Base-by-base conservation (phyloP, 805 yeast species). In the Maudiozyma barnettii region DNA sequence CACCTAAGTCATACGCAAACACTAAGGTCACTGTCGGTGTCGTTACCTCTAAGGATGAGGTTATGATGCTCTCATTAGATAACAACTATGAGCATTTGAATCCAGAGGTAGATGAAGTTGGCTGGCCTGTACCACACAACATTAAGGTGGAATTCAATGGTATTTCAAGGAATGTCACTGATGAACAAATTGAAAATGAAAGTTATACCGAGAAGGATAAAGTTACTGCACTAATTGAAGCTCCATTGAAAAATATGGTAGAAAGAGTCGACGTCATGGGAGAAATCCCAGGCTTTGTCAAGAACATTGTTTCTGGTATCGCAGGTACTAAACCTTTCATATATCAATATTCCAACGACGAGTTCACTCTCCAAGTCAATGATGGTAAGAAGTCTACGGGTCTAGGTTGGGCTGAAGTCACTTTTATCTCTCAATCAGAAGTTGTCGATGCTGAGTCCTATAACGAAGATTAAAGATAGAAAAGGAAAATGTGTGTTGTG, bases 261-360 rank as follows among this genome's bases (percentile, higher is more conserved):
- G 97, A 88, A 70, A 81, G 98, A 63, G 90, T 93, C 49, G 99
- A 93, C 68, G 98, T 93, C 50, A 89, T 93, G 97, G 86, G 89
- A 45, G 98, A 93, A 69, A 82, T 93, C 49, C 99, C 99, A 23
- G 82, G 79, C 53, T 89, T 93, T 67, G 95, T 93, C 55, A 93
- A 91, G 70, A 84, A 82, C 58, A 84, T 93, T 49, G 98, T 87
- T 41, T 80, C 90, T 52, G 96, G 95, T 49, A 95, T 91, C 46
- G 93, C 93, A 14, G 99, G 98, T 44, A 82, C 98, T 23, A 86
- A 84, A 64, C 99, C 99, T n/a, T 91, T 78, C 71, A 91, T 93
- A 59, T 93, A 90, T 69, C 98, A 93, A 71, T 93, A 79, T 70
- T 77, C 83, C 64, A 82, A 86, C 63, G 75, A 76, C 46, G 55